These are phyloP conservation scores for Colletotrichum tofieldiae DNA, from an alignment of 2,329 filamentous ascomycete species.

Conservation along the genomic window DNA sequence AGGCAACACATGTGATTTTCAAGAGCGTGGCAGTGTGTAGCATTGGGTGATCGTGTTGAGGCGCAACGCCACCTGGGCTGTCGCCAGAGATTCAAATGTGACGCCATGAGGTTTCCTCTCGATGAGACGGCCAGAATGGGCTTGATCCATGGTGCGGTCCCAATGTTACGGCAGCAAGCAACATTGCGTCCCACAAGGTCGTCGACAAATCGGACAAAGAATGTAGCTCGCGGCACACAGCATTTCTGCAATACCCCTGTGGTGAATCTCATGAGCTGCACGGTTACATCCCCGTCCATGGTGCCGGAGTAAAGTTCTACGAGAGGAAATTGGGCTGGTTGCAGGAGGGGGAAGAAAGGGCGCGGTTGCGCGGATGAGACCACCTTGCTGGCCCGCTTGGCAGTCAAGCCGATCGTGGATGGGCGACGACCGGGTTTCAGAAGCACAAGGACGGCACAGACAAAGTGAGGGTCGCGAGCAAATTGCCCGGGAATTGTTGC, in stretches of 20 bases:
- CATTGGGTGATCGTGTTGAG: not conserved
- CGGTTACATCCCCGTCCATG: not conserved
- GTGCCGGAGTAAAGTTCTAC: not conserved
- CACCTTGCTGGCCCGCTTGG: not conserved
- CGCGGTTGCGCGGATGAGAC: not conserved
- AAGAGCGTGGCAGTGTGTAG: not conserved
- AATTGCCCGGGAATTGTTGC: not conserved
- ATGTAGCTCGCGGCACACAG: conserved; percentile 7
- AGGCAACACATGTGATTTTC: not conserved
- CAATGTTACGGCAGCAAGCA: not conserved
- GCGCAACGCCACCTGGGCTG: conserved; percentile 7
- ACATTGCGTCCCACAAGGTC: not conserved
- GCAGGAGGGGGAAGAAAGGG: not conserved
- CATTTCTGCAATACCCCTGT: conserved; percentile 9
- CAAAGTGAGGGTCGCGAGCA: not conserved
- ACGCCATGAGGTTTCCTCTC: conserved; percentile 14
- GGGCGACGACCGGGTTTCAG: not conserved
- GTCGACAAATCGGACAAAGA: not conserved
- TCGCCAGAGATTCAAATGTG: not conserved
- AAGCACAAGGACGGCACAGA: not conserved
- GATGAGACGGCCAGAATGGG: conserved; percentile 4
- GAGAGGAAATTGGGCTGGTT: not conserved
- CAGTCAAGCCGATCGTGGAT: not conserved
- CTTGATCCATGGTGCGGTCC: conserved; percentile 19
- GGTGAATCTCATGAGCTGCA: not conserved